Conservation (phyloP, 768 basidiomycete species). For the Dentipellis fragilis region DNA sequence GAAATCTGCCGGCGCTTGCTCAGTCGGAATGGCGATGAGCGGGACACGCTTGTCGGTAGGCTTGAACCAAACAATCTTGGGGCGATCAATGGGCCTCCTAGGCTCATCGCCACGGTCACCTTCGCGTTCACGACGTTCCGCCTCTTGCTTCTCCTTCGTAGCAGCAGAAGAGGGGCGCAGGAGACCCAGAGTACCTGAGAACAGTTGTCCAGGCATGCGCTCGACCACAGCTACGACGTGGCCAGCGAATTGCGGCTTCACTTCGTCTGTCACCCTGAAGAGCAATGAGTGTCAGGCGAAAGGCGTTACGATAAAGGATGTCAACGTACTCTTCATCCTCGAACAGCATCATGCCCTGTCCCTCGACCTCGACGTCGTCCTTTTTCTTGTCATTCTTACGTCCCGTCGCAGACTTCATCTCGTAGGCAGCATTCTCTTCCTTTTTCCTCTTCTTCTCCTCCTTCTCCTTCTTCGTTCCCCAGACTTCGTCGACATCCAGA, state of each 20-base stretch:
- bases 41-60: conserved; percentile 99
- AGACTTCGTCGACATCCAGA: conserved; percentile 94
- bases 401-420: conserved; percentile 60
- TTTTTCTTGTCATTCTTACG: conserved; percentile 99
- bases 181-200: conserved; percentile 93
- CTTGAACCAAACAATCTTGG: conserved; percentile 99
- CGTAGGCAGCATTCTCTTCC: conserved; percentile 96
- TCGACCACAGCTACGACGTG: conserved; percentile 99
- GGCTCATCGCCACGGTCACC: conserved; percentile 85
- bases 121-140: conserved; percentile 93
- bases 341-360: conserved; percentile 92
- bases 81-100: conserved; percentile 75
- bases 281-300: background rate
- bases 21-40: conserved; percentile 96
- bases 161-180: conserved; percentile 93
- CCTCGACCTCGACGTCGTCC: conserved; percentile 99
- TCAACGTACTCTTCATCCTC: conserved; percentile 86
- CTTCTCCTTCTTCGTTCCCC: conserved; percentile 99
- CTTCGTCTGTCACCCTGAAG: conserved; percentile 85
- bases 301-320: background rate
- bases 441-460: conserved; percentile 99
- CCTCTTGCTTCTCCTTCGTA: conserved; percentile 98
- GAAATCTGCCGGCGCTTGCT: conserved; percentile 95
- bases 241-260: conserved; percentile 96
- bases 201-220: conserved; percentile 96